Percentiles rank a stretch among this genome's conserved stretches.
phyloP scores from a whole-genome alignment of 2,329 filamentous ascomycete species.

The Dothistroma septosporum region DNA sequence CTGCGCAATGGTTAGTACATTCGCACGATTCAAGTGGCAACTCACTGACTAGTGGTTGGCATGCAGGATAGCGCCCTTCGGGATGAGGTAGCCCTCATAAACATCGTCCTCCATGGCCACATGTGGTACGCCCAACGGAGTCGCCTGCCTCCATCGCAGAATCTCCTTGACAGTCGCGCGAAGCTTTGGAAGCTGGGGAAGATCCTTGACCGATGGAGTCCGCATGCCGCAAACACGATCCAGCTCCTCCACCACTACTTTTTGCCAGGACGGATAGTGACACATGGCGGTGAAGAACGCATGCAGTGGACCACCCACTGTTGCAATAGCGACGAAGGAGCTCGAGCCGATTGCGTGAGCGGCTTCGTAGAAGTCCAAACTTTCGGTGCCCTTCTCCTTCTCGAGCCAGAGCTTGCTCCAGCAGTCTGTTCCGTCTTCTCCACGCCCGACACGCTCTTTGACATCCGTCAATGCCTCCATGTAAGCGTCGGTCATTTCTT shows the following conservation, averaged over 20 bases:
- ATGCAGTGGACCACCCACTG: conserved; percentile 34
- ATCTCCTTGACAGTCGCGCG: conserved; percentile 36
- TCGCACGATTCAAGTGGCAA: neutral
- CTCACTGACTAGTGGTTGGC: conserved; percentile 34
- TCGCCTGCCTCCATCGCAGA: conserved; percentile 34
- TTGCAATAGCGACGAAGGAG: conserved; percentile 35
- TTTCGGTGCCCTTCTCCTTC: conserved; percentile 31
- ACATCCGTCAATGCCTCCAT: conserved; percentile 32
- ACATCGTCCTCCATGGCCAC: conserved; percentile 35
- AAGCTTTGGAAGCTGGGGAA: conserved; percentile 32
- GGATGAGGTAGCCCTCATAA: conserved; percentile 38
- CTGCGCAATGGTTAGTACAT: conserved; percentile 9
- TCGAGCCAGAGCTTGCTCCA: conserved; percentile 35
- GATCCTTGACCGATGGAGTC: conserved; percentile 30
- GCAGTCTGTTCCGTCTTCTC: conserved; percentile 23
- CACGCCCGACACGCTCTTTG: conserved; percentile 26
- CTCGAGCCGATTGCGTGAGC: conserved; percentile 34
- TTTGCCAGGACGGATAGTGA: conserved; percentile 33
- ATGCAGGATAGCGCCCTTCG: conserved; percentile 36
- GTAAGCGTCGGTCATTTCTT: conserved; percentile 33
- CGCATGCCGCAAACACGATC: conserved; percentile 33
- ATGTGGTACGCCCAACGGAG: conserved; percentile 41
- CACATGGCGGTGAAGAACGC: conserved; percentile 35
- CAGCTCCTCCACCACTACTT: conserved; percentile 31
- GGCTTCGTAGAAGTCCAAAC: conserved; percentile 32